These are phyloP conservation scores for Talaromyces marneffei DNA, from an alignment of 2,329 filamentous ascomycete species.

Conservation along the genomic window DNA sequence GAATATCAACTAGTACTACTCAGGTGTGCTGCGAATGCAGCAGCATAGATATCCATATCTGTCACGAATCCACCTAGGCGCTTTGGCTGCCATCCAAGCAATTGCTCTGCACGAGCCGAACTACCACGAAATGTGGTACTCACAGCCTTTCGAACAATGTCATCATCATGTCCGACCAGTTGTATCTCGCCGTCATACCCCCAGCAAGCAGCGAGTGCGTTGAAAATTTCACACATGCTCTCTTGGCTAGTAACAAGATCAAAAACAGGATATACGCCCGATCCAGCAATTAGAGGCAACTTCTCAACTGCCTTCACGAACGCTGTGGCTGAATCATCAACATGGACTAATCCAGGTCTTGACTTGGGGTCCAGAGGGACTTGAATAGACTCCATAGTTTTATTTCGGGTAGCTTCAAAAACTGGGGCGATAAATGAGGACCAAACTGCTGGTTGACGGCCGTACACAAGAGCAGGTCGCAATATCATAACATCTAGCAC, in stretches of 20 bases:
- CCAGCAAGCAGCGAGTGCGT: constrained; percentile 19
- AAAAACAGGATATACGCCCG: constrained; percentile 34
- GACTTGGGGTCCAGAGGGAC: constrained; percentile 20
- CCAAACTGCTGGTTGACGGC: constrained; percentile 29
- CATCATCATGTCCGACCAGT: constrained; percentile 20
- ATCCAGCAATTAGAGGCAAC: constrained; percentile 23
- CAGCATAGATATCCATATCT: constrained; percentile 17
- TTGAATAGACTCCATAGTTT: constrained; percentile 16
- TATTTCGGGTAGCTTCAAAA: constrained; percentile 20
- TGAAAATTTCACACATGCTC: constrained; percentile 26
- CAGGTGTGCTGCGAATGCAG: constrained; percentile 7
- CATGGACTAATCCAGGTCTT: constrained; percentile 29
- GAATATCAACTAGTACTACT: not conserved
- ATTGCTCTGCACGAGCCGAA: constrained; percentile 24
- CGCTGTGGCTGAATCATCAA: constrained; percentile 35
- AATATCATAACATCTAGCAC: constrained; percentile 32
- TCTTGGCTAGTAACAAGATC: constrained; percentile 32
- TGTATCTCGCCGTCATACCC: constrained; percentile 25
- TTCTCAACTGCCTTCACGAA: constrained; percentile 29
- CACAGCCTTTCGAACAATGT: constrained; percentile 25
- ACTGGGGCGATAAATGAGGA: constrained; percentile 23
- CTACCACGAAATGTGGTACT: constrained; percentile 21
- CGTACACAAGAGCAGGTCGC: constrained; percentile 32
- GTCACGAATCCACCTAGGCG: constrained; percentile 19
- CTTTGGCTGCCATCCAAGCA: constrained; percentile 33